Evolutionary conservation across 2,329 filamentous ascomycete genomes (phyloP).

Genomic region (Cytospora paraplurivora): DNA sequence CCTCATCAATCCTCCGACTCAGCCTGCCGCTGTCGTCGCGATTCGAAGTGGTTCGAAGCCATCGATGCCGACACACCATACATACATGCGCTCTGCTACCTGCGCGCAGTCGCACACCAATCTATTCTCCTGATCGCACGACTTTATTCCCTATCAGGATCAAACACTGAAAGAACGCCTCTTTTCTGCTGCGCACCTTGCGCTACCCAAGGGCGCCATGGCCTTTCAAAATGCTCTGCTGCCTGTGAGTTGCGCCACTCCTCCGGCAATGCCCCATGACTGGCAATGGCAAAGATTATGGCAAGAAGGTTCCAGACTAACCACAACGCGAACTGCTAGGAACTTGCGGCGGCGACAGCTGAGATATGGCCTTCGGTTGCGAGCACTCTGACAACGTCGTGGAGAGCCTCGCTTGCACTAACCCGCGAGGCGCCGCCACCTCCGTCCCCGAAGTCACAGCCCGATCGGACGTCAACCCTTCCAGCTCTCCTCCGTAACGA

Average conservation of each 20-base stretch:
- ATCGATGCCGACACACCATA: constrained; percentile 10
- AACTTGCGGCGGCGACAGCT: constrained; percentile 44
- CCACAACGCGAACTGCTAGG: constrained; percentile 40
- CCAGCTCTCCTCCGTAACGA: constrained; percentile 22
- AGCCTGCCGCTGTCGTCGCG: constrained; percentile 6
- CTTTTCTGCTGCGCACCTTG: constrained; percentile 19
- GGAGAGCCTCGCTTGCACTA: constrained; percentile 32
- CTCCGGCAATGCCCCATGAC: neutral
- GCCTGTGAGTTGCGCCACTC: constrained; percentile 20
- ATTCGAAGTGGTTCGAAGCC: constrained; percentile 6
- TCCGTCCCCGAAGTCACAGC: constrained; percentile 11
- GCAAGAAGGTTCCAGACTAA: neutral
- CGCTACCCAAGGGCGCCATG: constrained; percentile 25
- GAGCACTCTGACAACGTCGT: constrained; percentile 40
- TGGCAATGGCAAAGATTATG: neutral
- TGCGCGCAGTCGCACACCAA: constrained; percentile 1
- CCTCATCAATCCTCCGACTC: constrained; percentile 21
- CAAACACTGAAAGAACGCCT: constrained; percentile 3
- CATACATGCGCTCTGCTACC: neutral
- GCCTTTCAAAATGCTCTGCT: constrained; percentile 29
- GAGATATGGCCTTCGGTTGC: constrained; percentile 48
- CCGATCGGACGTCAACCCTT: constrained; percentile 7
- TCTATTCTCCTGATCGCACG: neutral
- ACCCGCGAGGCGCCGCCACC: neutral
- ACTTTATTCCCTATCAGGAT: neutral